Conservation (phyloP, 805 yeast genomes). For the Hermanozyma aechmeae region DNA sequence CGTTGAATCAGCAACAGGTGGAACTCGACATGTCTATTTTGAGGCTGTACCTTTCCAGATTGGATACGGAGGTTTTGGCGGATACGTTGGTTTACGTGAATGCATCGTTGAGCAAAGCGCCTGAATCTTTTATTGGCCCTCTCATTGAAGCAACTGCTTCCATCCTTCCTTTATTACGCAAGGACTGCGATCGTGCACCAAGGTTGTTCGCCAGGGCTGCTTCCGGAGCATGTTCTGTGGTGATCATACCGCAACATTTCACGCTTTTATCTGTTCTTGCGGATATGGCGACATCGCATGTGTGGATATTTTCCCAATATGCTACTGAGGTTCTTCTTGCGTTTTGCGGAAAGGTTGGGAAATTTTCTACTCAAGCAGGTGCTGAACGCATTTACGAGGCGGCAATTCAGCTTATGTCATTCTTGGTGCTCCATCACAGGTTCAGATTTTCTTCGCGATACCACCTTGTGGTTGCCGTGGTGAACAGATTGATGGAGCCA, state of each 20-base stretch:
- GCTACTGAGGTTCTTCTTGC: constrained; percentile 47
- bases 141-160: background rate
- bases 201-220: background rate
- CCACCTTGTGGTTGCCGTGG: constrained; percentile 47
- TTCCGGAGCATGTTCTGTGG: background rate
- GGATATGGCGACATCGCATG: constrained; percentile 34
- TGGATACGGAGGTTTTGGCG: too few species aligned
- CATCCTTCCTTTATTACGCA: background rate
- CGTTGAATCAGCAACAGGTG: too few species aligned
- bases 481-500: constrained; percentile 42
- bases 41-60: too few species aligned
- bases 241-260: background rate
- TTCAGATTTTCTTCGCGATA: constrained; percentile 62
- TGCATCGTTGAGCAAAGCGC: too few species aligned
- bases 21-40: too few species aligned
- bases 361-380: background rate
- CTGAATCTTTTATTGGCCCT: background rate
- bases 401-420: constrained; percentile 45
- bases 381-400: constrained; percentile 18
- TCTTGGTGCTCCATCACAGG: constrained; percentile 58
- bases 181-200: background rate
- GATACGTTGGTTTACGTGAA: too few species aligned
- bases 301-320: constrained; percentile 60
- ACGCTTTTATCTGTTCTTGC: constrained; percentile 18
- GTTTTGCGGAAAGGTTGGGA: constrained; percentile 5